Evolutionary conservation across 805 yeast species (phyloP).

Genomic region (Pichia nakasei): DNA sequence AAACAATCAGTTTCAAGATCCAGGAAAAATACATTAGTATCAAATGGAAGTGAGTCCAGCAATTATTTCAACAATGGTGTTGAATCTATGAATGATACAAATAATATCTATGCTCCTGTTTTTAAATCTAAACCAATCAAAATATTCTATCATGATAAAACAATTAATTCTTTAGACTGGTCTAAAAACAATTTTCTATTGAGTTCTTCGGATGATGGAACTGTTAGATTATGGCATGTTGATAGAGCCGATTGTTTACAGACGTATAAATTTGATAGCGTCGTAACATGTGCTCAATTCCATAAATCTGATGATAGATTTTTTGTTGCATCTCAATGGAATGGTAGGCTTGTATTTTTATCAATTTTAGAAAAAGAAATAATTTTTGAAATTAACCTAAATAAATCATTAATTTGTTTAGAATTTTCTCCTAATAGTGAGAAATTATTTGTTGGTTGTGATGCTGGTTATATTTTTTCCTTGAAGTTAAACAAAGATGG

Average conservation of each 20-base stretch:
- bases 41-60: not conserved
- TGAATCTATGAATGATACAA: not conserved
- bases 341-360: conserved; percentile 72
- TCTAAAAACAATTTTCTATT: conserved; percentile 74
- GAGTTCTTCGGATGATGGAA: conserved; percentile 76
- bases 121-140: conserved; percentile 60
- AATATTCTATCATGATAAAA: conserved; percentile 52
- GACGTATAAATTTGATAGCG: conserved; percentile 65
- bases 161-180: conserved; percentile 78
- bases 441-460: conserved; percentile 63
- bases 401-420: conserved; percentile 63
- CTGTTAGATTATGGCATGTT: conserved; percentile 80
- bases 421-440: conserved; percentile 61
- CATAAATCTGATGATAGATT: conserved; percentile 85
- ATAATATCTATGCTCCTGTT: conserved; percentile 54
- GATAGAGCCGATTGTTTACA: conserved; percentile 56
- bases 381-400: conserved; percentile 48
- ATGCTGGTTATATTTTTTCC: conserved; percentile 57
- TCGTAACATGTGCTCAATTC: conserved; percentile 71
- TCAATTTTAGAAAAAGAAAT: conserved; percentile 68
- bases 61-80: not conserved
- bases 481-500: conserved; percentile 43
- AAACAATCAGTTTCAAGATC: not conserved
- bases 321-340: conserved; percentile 74
- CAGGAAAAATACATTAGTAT: conserved; percentile 5